Percentiles rank a stretch among this genome's conserved stretches.
Conservation (phyloP, 305 asterid species). For the Solanum aculeatissimum region DNA sequence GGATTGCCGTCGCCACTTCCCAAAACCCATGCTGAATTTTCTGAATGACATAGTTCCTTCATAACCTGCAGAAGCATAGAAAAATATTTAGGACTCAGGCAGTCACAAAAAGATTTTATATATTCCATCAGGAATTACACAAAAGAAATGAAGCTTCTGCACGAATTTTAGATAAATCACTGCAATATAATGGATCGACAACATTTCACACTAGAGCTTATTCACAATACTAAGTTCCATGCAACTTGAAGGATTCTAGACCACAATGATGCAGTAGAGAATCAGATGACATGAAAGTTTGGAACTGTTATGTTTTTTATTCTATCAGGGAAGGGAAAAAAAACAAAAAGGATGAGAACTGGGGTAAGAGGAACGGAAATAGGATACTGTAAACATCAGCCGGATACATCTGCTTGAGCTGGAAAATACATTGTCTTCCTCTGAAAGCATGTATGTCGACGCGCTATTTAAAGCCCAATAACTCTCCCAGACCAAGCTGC, state of each 20-base stretch:
- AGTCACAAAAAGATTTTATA: neutral
- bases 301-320: neutral
- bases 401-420: neutral
- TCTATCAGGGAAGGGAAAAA: neutral
- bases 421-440: neutral
- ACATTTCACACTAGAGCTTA: neutral
- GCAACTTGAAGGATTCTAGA: neutral
- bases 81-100: neutral
- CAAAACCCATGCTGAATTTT: conserved; percentile 57
- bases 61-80: conserved; percentile 42
- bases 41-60: conserved; percentile 49
- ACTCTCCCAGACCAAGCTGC: neutral
- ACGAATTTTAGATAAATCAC: neutral
- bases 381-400: neutral
- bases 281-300: neutral
- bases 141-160: neutral
- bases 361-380: neutral
- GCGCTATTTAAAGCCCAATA: neutral
- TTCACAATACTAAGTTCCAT: neutral
- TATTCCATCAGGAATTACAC: neutral
- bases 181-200: neutral
- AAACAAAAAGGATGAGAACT: neutral
- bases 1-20: conserved; percentile 41
- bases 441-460: neutral
- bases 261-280: neutral